phyloP scores from a whole-genome alignment of 345 rosid genomes.

The Crucihimalaya himalaica region DNA sequence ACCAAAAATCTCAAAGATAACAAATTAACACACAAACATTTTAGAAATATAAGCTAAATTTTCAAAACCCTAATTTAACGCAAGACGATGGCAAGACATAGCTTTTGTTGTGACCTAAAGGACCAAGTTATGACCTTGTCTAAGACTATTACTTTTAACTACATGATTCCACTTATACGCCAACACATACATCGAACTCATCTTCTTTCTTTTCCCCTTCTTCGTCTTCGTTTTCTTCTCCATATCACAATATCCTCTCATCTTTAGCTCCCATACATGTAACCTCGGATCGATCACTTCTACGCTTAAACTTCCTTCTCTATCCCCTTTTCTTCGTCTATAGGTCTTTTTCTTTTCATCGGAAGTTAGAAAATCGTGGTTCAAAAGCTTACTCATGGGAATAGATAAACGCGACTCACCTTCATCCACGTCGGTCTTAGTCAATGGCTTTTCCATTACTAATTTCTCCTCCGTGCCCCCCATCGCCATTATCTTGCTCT shows the following conservation, averaged over 20 bases:
- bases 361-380: neutral
- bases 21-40: neutral
- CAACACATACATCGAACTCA: neutral
- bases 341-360: conserved; percentile 7
- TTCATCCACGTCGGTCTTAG: conserved; percentile 4
- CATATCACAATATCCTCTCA: neutral
- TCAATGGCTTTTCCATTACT: neutral
- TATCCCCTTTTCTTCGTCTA: neutral
- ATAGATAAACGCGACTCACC: conserved; percentile 14
- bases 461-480: conserved; percentile 7
- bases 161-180: conserved; percentile 23
- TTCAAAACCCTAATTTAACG: neutral
- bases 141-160: neutral
- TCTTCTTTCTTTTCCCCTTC: neutral
- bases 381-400: neutral
- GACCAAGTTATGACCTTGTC: conserved; percentile 1
- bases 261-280: conserved; percentile 5
- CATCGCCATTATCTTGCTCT: conserved; percentile 2
- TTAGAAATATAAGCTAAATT: neutral
- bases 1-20: neutral
- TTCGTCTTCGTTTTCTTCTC: neutral
- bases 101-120: conserved; percentile 14
- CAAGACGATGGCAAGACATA: conserved; percentile 18
- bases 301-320: conserved; percentile 27
- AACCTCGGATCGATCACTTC: conserved; percentile 14